Conservation (phyloP, 1,139 yeast genomes). For the Nakaseomyces bracarensis region DNA sequence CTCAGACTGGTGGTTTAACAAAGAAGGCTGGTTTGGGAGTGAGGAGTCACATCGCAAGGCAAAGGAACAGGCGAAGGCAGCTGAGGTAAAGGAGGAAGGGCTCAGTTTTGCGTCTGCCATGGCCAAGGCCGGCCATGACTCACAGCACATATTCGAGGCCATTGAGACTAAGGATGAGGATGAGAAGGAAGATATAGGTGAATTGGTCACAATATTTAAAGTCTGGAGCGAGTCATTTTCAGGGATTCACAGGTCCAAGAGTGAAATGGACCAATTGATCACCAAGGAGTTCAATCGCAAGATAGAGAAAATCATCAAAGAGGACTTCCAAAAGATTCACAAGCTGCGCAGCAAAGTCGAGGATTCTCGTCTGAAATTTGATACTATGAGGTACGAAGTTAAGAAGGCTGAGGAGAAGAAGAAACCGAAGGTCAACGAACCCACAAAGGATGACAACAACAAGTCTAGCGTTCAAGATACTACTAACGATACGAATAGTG, state of each 20-base stretch:
- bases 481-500: conserved; percentile 3
- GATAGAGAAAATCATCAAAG: conserved; percentile 44
- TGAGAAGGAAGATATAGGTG: conserved; percentile 27
- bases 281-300: conserved; percentile 48
- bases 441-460: conserved; percentile 6
- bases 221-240: conserved; percentile 47
- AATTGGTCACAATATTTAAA: conserved; percentile 22
- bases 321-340: conserved; percentile 52
- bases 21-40: conserved; percentile 16
- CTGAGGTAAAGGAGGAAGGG: conserved; percentile 9
- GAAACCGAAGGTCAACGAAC: conserved; percentile 21
- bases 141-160: conserved; percentile 28
- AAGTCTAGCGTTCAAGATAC: not conserved
- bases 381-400: conserved; percentile 51
- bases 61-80: conserved; percentile 2
- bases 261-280: conserved; percentile 55
- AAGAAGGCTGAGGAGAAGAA: conserved; percentile 34
- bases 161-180: conserved; percentile 24
- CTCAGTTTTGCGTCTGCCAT: conserved; percentile 40
- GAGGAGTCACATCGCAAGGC: not conserved
- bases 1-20: conserved; percentile 47
- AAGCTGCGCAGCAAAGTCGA: conserved; percentile 62
- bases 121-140: conserved; percentile 38
- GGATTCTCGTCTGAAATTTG: conserved; percentile 59
- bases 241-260: conserved; percentile 37